phyloP scores from a whole-genome alignment of 768 basidiomycete species.

The Lepiota venenata region DNA sequence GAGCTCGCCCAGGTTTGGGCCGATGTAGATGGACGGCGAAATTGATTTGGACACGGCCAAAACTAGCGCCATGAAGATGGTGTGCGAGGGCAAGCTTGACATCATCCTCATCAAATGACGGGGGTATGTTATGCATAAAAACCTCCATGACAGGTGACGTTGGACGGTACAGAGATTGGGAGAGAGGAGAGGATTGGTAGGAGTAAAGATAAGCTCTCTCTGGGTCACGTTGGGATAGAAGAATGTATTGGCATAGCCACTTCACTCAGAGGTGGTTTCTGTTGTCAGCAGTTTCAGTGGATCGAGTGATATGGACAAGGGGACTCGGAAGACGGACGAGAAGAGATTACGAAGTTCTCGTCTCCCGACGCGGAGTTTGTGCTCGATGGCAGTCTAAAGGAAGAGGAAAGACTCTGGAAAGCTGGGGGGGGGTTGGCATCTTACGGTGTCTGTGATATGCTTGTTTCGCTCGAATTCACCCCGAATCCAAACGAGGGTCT shows the following conservation, averaged over 20 bases:
- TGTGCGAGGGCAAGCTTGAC: conserved; percentile 35
- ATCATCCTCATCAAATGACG: conserved; percentile 22
- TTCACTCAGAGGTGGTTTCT: background rate
- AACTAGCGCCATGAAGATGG: conserved; percentile 43
- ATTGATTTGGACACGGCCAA: conserved; percentile 36
- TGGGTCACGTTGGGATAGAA: background rate
- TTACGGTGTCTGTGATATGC: conserved; percentile 55
- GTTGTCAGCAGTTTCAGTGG: too few species aligned
- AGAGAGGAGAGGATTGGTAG: background rate
- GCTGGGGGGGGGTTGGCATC: conserved; percentile 14
- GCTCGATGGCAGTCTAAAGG: conserved; percentile 54
- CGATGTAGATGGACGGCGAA: conserved; percentile 51
- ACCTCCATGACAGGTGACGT: conserved; percentile 36
- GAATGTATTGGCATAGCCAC: background rate
- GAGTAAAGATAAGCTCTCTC: too few species aligned
- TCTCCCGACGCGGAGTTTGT: conserved; percentile 49
- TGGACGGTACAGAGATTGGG: conserved; percentile 2
- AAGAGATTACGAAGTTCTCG: conserved; percentile 64
- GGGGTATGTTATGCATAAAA: conserved; percentile 36
- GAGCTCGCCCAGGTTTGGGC: conserved; percentile 26
- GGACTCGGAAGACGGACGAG: conserved; percentile 26
- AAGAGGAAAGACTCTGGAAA: background rate
- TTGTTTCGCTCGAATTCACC: conserved; percentile 64
- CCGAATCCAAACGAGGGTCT: conserved; percentile 73
- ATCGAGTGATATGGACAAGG: background rate